A percentile compares a stretch with the other conserved stretches of the same genome.
These are phyloP conservation scores for Haplosporangium gracile DNA, from an alignment of 192 early-diverging fungal genomes.

Conservation along the genomic window DNA sequence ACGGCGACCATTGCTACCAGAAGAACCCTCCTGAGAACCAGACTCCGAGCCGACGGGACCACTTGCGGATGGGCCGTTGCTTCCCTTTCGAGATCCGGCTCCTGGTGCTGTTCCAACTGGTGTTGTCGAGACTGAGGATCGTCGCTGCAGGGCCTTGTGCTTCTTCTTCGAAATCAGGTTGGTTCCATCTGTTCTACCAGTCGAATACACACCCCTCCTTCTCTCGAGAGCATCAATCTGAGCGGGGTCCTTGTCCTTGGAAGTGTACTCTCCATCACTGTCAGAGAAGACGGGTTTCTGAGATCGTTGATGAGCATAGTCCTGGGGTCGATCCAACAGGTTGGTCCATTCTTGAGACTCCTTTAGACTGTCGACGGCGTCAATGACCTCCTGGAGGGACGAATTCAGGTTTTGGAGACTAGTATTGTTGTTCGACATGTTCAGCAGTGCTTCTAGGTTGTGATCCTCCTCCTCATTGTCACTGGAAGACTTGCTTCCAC, in stretches of 20 bases:
- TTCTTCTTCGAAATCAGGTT: slow-evolving; percentile 40
- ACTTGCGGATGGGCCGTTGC: not conserved
- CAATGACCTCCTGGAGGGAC: slow-evolving; percentile 48
- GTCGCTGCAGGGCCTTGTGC: slow-evolving; percentile 16
- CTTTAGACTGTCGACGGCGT: slow-evolving; percentile 38
- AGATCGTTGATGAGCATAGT: not conserved
- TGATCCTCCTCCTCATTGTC: slow-evolving; percentile 30
- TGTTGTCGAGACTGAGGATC: not conserved
- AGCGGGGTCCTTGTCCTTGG: slow-evolving; percentile 44
- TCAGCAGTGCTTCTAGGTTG: slow-evolving; percentile 42
- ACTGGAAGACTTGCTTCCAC: not conserved
- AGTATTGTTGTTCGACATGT: slow-evolving; percentile 43
- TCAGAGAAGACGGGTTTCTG: slow-evolving; percentile 24
- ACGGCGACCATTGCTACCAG: not conserved
- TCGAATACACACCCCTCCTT: slow-evolving; percentile 39
- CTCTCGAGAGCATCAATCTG: slow-evolving; percentile 28
- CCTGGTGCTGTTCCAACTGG: not conserved
- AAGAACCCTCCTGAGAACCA: not conserved
- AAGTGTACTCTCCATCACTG: slow-evolving; percentile 53
- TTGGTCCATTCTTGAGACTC: slow-evolving; percentile 26
- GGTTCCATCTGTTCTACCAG: slow-evolving; percentile 41
- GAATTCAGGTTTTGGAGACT: slow-evolving; percentile 54
- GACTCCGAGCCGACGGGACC: slow-evolving; percentile 7
- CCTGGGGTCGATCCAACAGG: slow-evolving; percentile 21
- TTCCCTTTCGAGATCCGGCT: slow-evolving; percentile 13